Evolutionary conservation across 2,329 filamentous ascomycete species (phyloP).

Genomic region (Colletotrichum horii): DNA sequence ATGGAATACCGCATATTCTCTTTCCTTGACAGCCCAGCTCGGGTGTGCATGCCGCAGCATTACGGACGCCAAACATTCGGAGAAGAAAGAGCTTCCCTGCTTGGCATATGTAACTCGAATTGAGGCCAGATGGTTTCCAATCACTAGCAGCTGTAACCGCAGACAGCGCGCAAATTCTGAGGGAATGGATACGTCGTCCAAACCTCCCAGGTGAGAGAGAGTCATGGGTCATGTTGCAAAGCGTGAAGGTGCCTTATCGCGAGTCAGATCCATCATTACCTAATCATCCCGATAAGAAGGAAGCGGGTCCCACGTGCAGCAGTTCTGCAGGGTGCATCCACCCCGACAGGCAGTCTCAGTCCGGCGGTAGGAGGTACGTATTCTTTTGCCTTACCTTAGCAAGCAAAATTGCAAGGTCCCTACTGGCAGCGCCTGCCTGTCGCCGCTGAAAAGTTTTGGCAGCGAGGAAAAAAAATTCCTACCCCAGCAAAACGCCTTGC

Average conservation of each 20-base stretch:
- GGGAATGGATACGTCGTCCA: background rate
- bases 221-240: constrained; percentile 8
- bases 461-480: constrained; percentile 20
- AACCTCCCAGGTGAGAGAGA: constrained; percentile 2
- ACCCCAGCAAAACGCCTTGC: constrained; percentile 7
- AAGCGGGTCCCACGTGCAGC: background rate
- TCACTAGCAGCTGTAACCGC: background rate
- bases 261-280: constrained; percentile 11
- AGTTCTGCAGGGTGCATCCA: background rate
- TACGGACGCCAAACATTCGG: background rate
- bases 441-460: constrained; percentile 16
- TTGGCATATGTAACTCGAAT: background rate
- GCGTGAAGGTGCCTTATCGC: constrained; percentile 15
- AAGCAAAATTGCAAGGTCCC: constrained; percentile 1
- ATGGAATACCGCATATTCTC: background rate
- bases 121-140: background rate
- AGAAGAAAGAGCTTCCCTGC: background rate
- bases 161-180: background rate
- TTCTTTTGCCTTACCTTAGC: constrained; percentile 16
- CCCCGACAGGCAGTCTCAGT: background rate
- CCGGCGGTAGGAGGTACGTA: background rate
- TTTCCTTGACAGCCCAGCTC: constrained; percentile 2
- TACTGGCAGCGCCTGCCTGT: constrained; percentile 5
- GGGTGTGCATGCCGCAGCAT: background rate
- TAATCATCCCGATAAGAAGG: constrained; percentile 2